phyloP scores from a whole-genome alignment of 345 rosid species.

The Kandelia obovata region DNA sequence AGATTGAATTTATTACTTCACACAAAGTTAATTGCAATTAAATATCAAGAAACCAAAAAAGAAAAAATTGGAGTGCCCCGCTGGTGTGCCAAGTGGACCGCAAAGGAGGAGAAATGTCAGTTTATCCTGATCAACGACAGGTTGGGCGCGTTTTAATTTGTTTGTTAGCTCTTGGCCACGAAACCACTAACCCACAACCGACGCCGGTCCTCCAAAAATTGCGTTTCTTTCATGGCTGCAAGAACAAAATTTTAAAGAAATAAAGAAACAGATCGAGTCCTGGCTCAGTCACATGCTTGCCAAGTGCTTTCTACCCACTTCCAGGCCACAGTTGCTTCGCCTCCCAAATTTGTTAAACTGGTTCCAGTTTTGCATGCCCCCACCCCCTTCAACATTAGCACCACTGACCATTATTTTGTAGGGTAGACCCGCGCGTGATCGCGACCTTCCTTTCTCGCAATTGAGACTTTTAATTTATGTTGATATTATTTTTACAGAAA shows the following conservation, averaged over 20 bases:
- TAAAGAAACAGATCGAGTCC: not conserved
- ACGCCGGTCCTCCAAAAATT: not conserved
- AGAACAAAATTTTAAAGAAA: not conserved
- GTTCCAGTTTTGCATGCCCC: slow-evolving; percentile 29
- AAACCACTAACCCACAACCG: not conserved
- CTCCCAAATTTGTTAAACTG: slow-evolving; percentile 28
- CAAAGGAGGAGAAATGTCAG: slow-evolving; percentile 18
- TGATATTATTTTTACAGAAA: not conserved
- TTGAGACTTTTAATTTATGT: not conserved
- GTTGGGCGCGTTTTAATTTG: too few relatives aligned
- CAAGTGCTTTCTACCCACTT: slow-evolving; percentile 14
- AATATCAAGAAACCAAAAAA: too few relatives aligned
- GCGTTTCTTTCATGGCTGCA: not conserved
- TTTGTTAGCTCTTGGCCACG: too few relatives aligned
- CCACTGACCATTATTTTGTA: not conserved
- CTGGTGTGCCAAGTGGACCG: slow-evolving; percentile 13
- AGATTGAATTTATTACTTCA: too few relatives aligned
- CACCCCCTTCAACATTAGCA: not conserved
- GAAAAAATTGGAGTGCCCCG: not conserved
- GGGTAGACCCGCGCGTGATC: slow-evolving; percentile 4
- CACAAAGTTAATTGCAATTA: too few relatives aligned
- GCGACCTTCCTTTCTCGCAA: not conserved
- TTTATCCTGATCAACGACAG: not conserved
- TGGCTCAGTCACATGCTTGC: slow-evolving; percentile 35
- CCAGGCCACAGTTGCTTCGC: slow-evolving; percentile 9